These are phyloP conservation scores for Trifolium pratense DNA, from an alignment of 306 rosid genomes.

Conservation along the genomic window DNA sequence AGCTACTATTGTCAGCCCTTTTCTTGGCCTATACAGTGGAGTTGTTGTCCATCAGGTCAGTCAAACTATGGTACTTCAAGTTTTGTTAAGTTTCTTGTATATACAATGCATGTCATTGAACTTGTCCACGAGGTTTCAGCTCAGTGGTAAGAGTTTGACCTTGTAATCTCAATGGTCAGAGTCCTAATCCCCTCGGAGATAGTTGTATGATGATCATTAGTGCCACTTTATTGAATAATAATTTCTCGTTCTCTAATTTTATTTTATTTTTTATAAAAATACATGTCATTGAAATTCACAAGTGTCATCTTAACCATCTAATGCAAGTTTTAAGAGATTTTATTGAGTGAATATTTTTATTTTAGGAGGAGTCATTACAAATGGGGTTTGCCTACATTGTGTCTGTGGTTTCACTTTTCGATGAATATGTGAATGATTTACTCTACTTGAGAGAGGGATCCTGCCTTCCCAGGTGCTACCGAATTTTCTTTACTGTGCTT, in stretches of 20 bases:
- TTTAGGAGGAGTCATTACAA: constrained; percentile 65
- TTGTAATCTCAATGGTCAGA: neutral
- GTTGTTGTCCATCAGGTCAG: constrained; percentile 78
- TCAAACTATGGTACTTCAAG: constrained; percentile 14
- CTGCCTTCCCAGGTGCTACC: constrained; percentile 74
- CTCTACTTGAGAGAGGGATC: constrained; percentile 84
- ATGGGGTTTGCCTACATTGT: constrained; percentile 75
- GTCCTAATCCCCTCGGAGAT: neutral
- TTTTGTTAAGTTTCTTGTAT: neutral
- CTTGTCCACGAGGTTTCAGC: neutral
- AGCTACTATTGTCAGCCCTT: constrained; percentile 58
- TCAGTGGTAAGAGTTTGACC: neutral
- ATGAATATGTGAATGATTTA: constrained; percentile 83
- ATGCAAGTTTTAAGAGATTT: constrained; percentile 15
- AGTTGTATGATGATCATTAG: neutral
- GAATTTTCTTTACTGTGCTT: neutral
- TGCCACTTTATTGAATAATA: neutral
- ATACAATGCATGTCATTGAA: neutral
- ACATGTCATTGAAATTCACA: neutral
- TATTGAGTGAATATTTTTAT: neutral
- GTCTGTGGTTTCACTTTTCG: constrained; percentile 76
- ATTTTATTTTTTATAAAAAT: neutral
- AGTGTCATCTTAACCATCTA: constrained; percentile 7
- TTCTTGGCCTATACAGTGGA: constrained; percentile 70
- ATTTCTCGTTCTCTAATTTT: neutral